phyloP scores from a whole-genome alignment of 2,329 filamentous ascomycete genomes.

The Xylariaceae sp. region DNA sequence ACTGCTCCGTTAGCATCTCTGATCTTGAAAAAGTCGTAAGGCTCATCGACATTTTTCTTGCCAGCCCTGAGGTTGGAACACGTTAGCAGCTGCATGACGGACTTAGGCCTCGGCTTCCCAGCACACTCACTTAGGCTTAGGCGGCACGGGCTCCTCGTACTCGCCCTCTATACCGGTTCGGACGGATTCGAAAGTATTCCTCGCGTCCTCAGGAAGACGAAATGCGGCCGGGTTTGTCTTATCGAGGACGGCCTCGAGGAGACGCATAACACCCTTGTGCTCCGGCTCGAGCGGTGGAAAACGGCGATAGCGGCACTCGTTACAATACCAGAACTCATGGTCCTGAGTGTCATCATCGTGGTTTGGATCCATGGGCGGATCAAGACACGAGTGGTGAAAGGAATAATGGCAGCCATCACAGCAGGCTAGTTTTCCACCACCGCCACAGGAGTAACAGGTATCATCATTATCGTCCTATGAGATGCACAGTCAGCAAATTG shows the following conservation, averaged over 20 bases:
- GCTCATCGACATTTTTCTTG: slow-evolving; percentile 51
- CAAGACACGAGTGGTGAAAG: slow-evolving; percentile 84
- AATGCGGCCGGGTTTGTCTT: slow-evolving; percentile 66
- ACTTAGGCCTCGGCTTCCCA: background rate
- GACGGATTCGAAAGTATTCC: slow-evolving; percentile 74
- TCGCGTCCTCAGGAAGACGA: slow-evolving; percentile 60
- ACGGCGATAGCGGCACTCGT: slow-evolving; percentile 52
- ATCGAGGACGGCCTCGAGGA: slow-evolving; percentile 57
- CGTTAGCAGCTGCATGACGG: slow-evolving; percentile 21
- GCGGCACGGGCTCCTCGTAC: slow-evolving; percentile 61
- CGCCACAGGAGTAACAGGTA: slow-evolving; percentile 78
- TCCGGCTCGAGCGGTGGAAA: slow-evolving; percentile 32
- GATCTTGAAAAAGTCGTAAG: slow-evolving; percentile 59
- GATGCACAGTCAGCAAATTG: no score
- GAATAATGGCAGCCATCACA: slow-evolving; percentile 88
- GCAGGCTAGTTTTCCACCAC: slow-evolving; percentile 78
- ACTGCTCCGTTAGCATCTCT: slow-evolving; percentile 67
- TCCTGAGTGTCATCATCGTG: slow-evolving; percentile 53
- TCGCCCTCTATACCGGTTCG: slow-evolving; percentile 68
- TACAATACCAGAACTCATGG: slow-evolving; percentile 75
- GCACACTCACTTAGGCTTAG: slow-evolving; percentile 49
- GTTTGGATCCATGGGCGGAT: slow-evolving; percentile 70
- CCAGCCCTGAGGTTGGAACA: slow-evolving; percentile 30
- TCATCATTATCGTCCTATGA: slow-evolving; percentile 80
- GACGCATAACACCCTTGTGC: slow-evolving; percentile 51